Percentiles rank a stretch among this genome's conserved stretches.
Conservation (phyloP, 352 stramenopile genomes). For the Globisporangium okanoganense region DNA sequence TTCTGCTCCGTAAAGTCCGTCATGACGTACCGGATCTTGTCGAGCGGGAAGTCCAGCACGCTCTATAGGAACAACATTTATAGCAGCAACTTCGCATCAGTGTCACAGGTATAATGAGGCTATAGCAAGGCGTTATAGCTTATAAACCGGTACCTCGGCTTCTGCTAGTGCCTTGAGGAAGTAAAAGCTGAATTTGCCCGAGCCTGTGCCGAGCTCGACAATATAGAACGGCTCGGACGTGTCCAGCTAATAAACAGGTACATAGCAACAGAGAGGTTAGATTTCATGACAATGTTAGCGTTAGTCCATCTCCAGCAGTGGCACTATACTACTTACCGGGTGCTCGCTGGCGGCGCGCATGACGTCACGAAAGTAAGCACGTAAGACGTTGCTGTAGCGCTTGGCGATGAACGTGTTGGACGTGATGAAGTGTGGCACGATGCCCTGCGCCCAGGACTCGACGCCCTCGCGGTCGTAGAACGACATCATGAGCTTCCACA, state of each 20-base stretch:
- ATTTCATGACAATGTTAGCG: not conserved
- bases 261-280: not conserved
- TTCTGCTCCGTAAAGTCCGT: slow-evolving; percentile 93
- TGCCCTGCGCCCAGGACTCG: slow-evolving; percentile 89
- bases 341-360: slow-evolving; percentile 25
- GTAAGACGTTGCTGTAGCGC: slow-evolving; percentile 76
- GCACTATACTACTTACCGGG: slow-evolving; percentile 15
- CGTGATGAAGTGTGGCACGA: slow-evolving; percentile 96
- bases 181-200: slow-evolving; percentile 95
- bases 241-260: slow-evolving; percentile 39
- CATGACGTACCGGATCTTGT: slow-evolving; percentile 94
- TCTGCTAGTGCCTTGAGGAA: slow-evolving; percentile 88
- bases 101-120: too few species aligned
- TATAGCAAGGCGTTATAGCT: too few species aligned
- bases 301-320: not conserved
- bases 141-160: slow-evolving; percentile 43
- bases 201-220: slow-evolving; percentile 90
- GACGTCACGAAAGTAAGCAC: slow-evolving; percentile 65
- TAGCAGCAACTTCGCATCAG: too few species aligned
- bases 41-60: slow-evolving; percentile 84
- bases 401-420: slow-evolving; percentile 95
- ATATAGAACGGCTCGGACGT: slow-evolving; percentile 89
- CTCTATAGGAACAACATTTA: slow-evolving; percentile 26
- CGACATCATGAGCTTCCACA: slow-evolving; percentile 96
- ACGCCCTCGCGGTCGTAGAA: slow-evolving; percentile 88